Conservation (phyloP, 495 filamentous ascomycete genomes). For the Astrothelium macrocarpum region DNA sequence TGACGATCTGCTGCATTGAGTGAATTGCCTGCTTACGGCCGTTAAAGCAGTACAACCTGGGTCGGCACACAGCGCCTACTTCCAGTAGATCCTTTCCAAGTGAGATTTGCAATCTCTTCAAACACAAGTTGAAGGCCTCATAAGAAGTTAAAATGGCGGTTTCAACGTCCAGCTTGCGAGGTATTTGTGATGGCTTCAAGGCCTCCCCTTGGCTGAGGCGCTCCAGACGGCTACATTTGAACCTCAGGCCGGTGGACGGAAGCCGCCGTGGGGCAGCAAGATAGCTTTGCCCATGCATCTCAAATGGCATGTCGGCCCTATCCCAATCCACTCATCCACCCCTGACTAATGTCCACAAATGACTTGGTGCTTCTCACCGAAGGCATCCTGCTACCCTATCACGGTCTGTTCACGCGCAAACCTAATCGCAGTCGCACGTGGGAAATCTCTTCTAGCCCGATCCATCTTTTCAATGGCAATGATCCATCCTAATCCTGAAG, state of each 20-base stretch:
- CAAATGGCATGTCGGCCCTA: neutral
- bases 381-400: neutral
- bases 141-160: no score
- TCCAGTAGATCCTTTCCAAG: neutral
- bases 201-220: neutral
- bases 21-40: constrained; percentile 4
- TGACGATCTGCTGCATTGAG: neutral
- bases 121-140: no score
- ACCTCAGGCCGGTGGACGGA: neutral
- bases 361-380: neutral
- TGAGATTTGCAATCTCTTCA: neutral
- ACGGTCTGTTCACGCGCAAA: neutral
- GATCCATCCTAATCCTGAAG: neutral
- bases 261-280: neutral
- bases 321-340: neutral
- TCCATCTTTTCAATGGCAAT: neutral
- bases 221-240: neutral
- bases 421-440: neutral
- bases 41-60: neutral
- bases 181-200: neutral
- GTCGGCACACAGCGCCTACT: neutral
- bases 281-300: neutral
- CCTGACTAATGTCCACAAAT: neutral
- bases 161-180: no score
- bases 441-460: neutral